These are phyloP conservation scores for Diaporthe amygdali DNA, from an alignment of 2,329 filamentous ascomycete species.

Conservation along the genomic window DNA sequence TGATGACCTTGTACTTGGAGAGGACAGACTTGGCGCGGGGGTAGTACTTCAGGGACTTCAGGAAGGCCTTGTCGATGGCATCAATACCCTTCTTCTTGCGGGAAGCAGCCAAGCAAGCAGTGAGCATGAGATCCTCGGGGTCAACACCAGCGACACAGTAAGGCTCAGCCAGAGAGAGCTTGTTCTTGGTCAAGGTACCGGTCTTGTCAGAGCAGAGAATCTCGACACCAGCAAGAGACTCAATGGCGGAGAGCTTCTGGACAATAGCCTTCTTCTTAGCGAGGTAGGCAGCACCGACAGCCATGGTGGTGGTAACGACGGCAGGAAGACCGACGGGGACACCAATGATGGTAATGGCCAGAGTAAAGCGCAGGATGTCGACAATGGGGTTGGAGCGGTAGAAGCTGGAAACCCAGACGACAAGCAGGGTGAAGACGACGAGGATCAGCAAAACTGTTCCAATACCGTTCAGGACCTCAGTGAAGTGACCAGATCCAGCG, in stretches of 20 bases:
- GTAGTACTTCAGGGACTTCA: slow-evolving; percentile 84
- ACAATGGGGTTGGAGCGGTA: slow-evolving; percentile 86
- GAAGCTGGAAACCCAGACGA: slow-evolving; percentile 87
- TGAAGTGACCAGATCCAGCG: slow-evolving; percentile 82
- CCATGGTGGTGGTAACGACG: slow-evolving; percentile 94
- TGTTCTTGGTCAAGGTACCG: slow-evolving; percentile 92
- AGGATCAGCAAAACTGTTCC: slow-evolving; percentile 80
- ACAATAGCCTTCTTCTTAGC: slow-evolving; percentile 94
- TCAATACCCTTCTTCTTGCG: slow-evolving; percentile 97
- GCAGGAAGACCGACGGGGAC: slow-evolving; percentile 92
- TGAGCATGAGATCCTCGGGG: slow-evolving; percentile 88
- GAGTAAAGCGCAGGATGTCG: slow-evolving; percentile 80
- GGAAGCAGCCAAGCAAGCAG: slow-evolving; percentile 86
- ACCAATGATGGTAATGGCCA: slow-evolving; percentile 90
- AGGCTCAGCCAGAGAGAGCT: slow-evolving; percentile 84
- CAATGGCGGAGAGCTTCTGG: slow-evolving; percentile 89
- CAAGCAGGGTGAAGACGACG: slow-evolving; percentile 78
- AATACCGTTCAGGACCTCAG: slow-evolving; percentile 87
- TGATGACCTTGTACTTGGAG: slow-evolving; percentile 81
- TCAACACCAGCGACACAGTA: slow-evolving; percentile 84
- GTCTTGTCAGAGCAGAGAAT: slow-evolving; percentile 96
- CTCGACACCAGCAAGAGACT: slow-evolving; percentile 90
- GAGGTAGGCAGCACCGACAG: slow-evolving; percentile 88
- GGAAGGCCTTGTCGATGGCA: slow-evolving; percentile 93
- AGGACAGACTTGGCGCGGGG: slow-evolving; percentile 81